Conservation (phyloP, 2,329 filamentous ascomycete species). For the Diaporthe destruens region DNA sequence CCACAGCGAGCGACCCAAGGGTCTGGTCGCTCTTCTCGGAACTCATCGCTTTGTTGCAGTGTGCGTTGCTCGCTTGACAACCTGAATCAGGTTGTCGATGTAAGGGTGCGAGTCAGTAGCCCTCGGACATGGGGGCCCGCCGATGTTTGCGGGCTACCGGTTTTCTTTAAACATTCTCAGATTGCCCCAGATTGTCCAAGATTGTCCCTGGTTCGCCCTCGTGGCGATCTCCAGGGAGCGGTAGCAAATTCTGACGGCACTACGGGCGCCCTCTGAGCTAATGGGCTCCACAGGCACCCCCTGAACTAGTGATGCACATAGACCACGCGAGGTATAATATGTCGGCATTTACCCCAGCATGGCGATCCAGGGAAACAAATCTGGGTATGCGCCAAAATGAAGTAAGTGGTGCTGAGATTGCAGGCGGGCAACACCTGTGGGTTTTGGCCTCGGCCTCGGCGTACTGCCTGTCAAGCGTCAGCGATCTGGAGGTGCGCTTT, state of each 20-base stretch:
- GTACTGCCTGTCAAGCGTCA: conserved; percentile 8
- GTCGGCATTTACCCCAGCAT: conserved; percentile 13
- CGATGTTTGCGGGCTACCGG: conserved; percentile 1
- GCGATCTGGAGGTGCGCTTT: neutral
- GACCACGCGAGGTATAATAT: conserved; percentile 9
- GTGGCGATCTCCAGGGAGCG: conserved; percentile 13
- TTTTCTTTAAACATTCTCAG: conserved; percentile 25
- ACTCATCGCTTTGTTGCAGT: neutral
- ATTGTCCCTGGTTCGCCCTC: neutral
- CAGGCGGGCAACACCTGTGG: conserved; percentile 10
- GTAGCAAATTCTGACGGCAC: conserved; percentile 37
- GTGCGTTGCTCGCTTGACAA: neutral
- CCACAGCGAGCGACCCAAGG: conserved; percentile 35
- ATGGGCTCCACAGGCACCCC: conserved; percentile 29
- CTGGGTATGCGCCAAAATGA: conserved; percentile 3
- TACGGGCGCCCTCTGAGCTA: conserved; percentile 23
- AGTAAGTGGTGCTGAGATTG: conserved; percentile 19
- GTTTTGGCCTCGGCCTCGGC: conserved; percentile 15
- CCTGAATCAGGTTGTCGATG: conserved; percentile 18
- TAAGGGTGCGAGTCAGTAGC: conserved; percentile 29
- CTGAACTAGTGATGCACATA: conserved; percentile 34
- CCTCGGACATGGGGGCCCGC: neutral
- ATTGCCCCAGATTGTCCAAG: too few relatives aligned
- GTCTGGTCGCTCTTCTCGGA: conserved; percentile 26
- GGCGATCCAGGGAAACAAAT: conserved; percentile 21